Evolutionary conservation across 352 stramenopile species (phyloP), one percentile per base, ranked within the genome.

Genomic region (Phytopythium delawarense): DNA sequence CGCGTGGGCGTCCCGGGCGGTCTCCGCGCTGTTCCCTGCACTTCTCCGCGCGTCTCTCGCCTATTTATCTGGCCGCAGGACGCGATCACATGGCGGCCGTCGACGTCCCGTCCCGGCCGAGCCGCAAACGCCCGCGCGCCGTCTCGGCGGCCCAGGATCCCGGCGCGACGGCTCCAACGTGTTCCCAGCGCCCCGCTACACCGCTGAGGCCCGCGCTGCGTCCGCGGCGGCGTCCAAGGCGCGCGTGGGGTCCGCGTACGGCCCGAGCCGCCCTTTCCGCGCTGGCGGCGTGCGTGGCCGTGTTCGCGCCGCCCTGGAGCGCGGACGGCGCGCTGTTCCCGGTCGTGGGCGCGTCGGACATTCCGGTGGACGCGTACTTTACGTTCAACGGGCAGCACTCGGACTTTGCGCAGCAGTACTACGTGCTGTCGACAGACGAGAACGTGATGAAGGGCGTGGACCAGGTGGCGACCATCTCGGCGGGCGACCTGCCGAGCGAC

Each of bases 401-500:
- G 46, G 78, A 91, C 71, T 84, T 87, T 46, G 76, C 76, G 21
- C 79, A 89, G 69, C 82, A 89, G 57, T 89, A 66, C 57, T 91
- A 88, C 60, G 23, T 63, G n/a, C 74, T 81, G 25, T 78, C 69
- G 59, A 63, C 69, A 16, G 69, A 69, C 28, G 32, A 28, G 23
- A 16, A 62, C 18, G 20, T 65, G n/a, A 66, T 75, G 51, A 72
- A 74, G 35, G 48, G 67, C 2, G 67, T 70, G 13, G 50, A 57
- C 28, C 74, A 75, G 53, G 63, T 88, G 45, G 55, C 45, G 9
- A 57, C 64, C 49, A 54, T 84, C 32, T 57, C 45, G 15, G 56
- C 42, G 11, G 48, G 34, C 4, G 55, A 60, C 7, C 60, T 91
- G 15, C 77, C 79, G 0, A 49, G 44, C 21, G 61, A 67, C 7